A percentile compares a stretch with the other conserved stretches of the same genome.
Evolutionary conservation across 495 filamentous ascomycete genomes (phyloP).

Genomic region (Podospora anserina): DNA sequence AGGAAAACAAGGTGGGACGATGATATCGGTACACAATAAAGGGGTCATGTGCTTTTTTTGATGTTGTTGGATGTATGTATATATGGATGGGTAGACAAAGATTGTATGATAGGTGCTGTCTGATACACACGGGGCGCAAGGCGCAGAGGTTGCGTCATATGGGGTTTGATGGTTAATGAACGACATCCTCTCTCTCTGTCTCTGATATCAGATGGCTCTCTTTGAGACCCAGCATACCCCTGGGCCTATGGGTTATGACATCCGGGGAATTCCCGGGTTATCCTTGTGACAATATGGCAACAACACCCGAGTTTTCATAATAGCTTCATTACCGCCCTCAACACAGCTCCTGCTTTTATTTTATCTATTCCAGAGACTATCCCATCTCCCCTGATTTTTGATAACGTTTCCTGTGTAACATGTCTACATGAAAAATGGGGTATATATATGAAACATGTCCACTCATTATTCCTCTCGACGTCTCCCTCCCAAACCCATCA

Average conservation of each 20-base stretch:
- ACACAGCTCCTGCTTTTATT: conserved; percentile 8
- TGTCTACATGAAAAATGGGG: conserved; percentile 20
- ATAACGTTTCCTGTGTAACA: background rate
- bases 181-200: conserved; percentile 11
- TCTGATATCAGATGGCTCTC: background rate
- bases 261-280: background rate
- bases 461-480: conserved; percentile 3
- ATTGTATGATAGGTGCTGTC: background rate
- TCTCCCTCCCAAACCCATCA: background rate
- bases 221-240: background rate
- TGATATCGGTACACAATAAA: background rate
- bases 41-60: background rate
- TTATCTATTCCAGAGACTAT: conserved; percentile 18
- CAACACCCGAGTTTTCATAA: background rate
- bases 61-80: background rate
- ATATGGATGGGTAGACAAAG: background rate
- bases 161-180: background rate
- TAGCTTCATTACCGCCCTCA: background rate
- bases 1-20: background rate
- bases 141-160: background rate
- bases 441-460: conserved; percentile 15
- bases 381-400: conserved; percentile 8
- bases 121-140: background rate
- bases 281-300: background rate
- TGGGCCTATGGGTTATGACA: background rate